Evolutionary conservation across 371 early-diverging fungal genomes (phyloP), one percentile per base, ranked within the genome.

Genomic region (Parasitella parasitica): DNA sequence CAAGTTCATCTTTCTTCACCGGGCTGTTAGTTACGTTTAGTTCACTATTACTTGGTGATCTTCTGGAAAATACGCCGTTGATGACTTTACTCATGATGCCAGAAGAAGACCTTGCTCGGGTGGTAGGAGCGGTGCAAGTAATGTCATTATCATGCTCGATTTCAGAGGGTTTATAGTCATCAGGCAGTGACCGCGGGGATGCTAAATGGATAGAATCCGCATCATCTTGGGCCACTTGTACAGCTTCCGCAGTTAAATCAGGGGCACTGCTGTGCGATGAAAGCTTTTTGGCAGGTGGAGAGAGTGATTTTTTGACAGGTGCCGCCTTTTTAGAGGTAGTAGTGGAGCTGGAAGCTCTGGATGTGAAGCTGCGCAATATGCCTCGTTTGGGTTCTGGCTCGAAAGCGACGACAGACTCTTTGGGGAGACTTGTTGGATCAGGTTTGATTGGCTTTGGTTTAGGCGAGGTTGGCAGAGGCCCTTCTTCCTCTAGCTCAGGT

Each of bases 361-460:
- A 72, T 18, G 80, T 79, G 36, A 79, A 73, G 60, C 77, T 76
- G 27, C 80, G 63, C 2, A 79, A 57, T 7, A 76, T 57, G 16
- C 76, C 57, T 28, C 48, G 67, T 11, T 20, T 54, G 24, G 37
- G 52, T 37, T 34, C 53, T 26, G 61, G 35, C n/a, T 56, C 50
- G n/a, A 65, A 58, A 15, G 66, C 73, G 2, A 65, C 63, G 1
- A 74, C 69, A 2, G 73, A 59, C 24, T 30, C 48, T 16, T 63
- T 36, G 11, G 73, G 72, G 1, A 70, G 63, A 11, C 67, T 52
- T 12, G 63, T 63, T n/a, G 73, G 70, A 34, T 78, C 73, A 13
- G 81, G 73, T 30, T 66, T 69, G 22, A 79, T 79, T 0, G 78
- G 78, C 22, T 67, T 72, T 6, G 78, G 78, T 37, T 69, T 43